A percentile compares a stretch with the other conserved stretches of the same genome.
These are phyloP conservation scores for Neocallimastix lanati DNA, from an alignment of 192 early-diverging fungal species.

Conservation along the genomic window DNA sequence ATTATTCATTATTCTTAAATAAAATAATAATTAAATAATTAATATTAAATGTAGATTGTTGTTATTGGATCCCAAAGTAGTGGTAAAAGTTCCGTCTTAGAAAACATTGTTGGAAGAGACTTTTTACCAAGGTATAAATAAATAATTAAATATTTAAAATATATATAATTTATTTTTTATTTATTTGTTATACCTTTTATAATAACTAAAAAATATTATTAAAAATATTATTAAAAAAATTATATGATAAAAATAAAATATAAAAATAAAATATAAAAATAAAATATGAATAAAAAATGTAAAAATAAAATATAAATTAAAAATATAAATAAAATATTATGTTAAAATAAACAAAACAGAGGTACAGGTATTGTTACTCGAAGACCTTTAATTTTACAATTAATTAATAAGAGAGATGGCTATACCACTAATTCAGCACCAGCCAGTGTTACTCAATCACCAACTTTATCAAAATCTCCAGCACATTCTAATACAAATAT, in stretches of 20 bases:
- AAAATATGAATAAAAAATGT: no score
- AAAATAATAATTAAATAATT: no score
- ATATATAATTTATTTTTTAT: no score
- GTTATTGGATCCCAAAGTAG: constrained; percentile 73
- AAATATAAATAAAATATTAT: background rate
- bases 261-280: no score
- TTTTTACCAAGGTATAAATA: constrained; percentile 49
- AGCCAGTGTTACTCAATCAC: constrained; percentile 17
- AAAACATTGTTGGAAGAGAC: constrained; percentile 94
- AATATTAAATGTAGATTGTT: constrained; percentile 49
- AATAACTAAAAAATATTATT: no score
- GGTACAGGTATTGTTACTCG: constrained; percentile 74
- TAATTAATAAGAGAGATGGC: constrained; percentile 31
- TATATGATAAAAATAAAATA: no score
- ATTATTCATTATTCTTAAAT: no score
- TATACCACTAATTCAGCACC: constrained; percentile 1
- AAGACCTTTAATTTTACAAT: constrained; percentile 60
- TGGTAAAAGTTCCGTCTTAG: constrained; percentile 95
- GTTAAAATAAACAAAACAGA: constrained; percentile 32
- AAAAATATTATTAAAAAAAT: no score
- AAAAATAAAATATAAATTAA: no score
- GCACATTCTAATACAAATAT: background rate
- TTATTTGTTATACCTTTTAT: no score
- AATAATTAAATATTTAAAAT: no score
- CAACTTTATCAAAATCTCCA: constrained; percentile 6